phyloP scores from a whole-genome alignment of 2,329 filamentous ascomycete species.

The Xylariaceae sp. region DNA sequence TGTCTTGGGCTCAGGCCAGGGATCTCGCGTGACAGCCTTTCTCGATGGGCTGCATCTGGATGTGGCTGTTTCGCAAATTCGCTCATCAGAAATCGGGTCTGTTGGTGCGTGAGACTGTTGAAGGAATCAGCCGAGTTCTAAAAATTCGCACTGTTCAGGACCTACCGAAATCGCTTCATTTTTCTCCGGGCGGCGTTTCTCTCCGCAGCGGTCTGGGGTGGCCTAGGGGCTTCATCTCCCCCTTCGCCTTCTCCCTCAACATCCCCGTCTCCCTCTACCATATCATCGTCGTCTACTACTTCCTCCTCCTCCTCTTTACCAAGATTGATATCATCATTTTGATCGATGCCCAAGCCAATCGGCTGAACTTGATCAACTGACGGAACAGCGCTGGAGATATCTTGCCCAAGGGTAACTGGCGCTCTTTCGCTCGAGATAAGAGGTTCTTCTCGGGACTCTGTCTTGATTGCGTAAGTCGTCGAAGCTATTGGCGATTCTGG shows the following conservation, averaged over 20 bases:
- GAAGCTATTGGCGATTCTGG: slow-evolving; percentile 33
- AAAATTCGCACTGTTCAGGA: slow-evolving; percentile 2
- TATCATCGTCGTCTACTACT: slow-evolving; percentile 51
- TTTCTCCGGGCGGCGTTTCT: slow-evolving; percentile 50
- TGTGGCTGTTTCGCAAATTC: slow-evolving; percentile 94
- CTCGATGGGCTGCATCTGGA: slow-evolving; percentile 85
- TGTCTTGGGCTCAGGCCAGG: slow-evolving; percentile 87
- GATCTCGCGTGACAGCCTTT: slow-evolving; percentile 83
- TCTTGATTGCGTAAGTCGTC: slow-evolving; percentile 36
- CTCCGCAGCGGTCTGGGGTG: slow-evolving; percentile 41
- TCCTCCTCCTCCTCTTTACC: slow-evolving; percentile 51
- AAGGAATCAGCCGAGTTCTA: slow-evolving; percentile 31
- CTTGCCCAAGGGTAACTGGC: slow-evolving; percentile 37
- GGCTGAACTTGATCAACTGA: slow-evolving; percentile 35
- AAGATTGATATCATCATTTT: slow-evolving; percentile 36
- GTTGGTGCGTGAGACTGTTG: slow-evolving; percentile 83
- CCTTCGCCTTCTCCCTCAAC: slow-evolving; percentile 28
- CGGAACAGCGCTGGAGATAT: slow-evolving; percentile 38
- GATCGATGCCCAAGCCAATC: slow-evolving; percentile 29
- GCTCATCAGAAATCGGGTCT: slow-evolving; percentile 96
- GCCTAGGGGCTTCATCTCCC: slow-evolving; percentile 61
- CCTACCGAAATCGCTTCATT: slow-evolving; percentile 77
- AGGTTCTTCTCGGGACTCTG: slow-evolving; percentile 38
- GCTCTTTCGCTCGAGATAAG: slow-evolving; percentile 38
- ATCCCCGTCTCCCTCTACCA: slow-evolving; percentile 48